phyloP scores from a whole-genome alignment of 2,329 filamentous ascomycete genomes.

The Fusarium sp. region DNA sequence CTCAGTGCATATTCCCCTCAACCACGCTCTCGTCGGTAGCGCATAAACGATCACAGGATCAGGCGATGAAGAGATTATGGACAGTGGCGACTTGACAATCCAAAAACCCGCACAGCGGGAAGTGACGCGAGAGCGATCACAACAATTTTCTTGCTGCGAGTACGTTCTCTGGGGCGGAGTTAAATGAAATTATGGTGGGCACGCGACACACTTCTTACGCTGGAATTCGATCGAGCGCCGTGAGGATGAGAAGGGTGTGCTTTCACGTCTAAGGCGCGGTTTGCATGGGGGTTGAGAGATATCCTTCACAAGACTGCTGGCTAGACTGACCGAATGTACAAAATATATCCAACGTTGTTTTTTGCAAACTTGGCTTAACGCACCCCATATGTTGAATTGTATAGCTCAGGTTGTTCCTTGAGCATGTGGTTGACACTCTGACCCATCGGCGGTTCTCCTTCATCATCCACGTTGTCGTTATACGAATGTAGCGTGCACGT shows the following conservation, averaged over 20 bases:
- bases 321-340: conserved; percentile 38
- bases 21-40: conserved; percentile 75
- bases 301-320: conserved; percentile 6
- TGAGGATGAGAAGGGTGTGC: conserved; percentile 21
- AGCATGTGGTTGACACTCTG: conserved; percentile 69
- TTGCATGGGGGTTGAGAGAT: conserved; percentile 7
- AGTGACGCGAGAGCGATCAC: conserved; percentile 22
- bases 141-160: conserved; percentile 38
- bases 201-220: conserved; percentile 39
- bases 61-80: conserved; percentile 15
- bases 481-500: conserved; percentile 83
- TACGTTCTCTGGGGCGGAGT: conserved; percentile 42
- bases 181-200: conserved; percentile 40
- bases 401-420: conserved; percentile 48
- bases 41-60: conserved; percentile 59
- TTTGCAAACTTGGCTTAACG: conserved; percentile 26
- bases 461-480: conserved; percentile 71
- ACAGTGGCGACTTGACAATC: conserved; percentile 32
- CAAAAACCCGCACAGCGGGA: conserved; percentile 18
- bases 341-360: conserved; percentile 38
- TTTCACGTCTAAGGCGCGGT: conserved; percentile 16
- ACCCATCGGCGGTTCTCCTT: conserved; percentile 69
- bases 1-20: conserved; percentile 73
- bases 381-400: conserved; percentile 28
- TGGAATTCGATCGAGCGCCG: conserved; percentile 31